Evolutionary conservation across 768 basidiomycete genomes (phyloP), one percentile per base, ranked within the genome.

Genomic region (Polyporus arcularius): DNA sequence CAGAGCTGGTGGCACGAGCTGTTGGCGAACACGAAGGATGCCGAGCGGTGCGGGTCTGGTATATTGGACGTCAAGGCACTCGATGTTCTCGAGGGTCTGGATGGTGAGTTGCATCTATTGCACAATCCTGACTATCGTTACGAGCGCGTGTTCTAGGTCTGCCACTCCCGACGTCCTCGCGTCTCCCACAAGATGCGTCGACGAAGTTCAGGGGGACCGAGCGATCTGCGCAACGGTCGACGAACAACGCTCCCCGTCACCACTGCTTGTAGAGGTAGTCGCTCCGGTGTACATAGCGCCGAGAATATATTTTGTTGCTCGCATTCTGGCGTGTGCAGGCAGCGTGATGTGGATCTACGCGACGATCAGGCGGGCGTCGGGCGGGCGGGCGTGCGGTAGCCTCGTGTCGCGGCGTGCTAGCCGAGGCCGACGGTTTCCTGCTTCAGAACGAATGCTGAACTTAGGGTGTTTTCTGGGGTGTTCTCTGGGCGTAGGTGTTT

Each of bases 1-100:
- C 88, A 92, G 64, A 80, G 85, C n/a, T 90, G 89, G 87, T 91
- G 86, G 76, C 84, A 85, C 65, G 85, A 89, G 74, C 81, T 84
- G 58, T 79, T 88, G 65, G 76, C 83, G 38, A 77, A 83, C 58
- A 79, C 83, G 28, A 88, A 83, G 65, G 87, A 88, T 59, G 82
- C 88, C 60, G 88, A 91, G 70, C 82, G 86, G 64, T 87, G 87
- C 83, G 86, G 82, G 55, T 89, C 90, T 12, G 91, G 91, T 42
- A 88, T 94, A 60, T 75, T 92, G 51, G 85, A 82, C 61, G 84
- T 92, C 75, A 90, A 89, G 74, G 82, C 86, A 18, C 69, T 90
- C 49, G 91, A 92, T 70, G 82, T 81, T 70, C 74, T 85, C n/a
- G 84, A 84, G 57, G 86, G 87, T 41, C 88, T 79, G 64, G 81